phyloP scores from a whole-genome alignment of 352 stramenopile species.

The Phytophthora tubulina region DNA sequence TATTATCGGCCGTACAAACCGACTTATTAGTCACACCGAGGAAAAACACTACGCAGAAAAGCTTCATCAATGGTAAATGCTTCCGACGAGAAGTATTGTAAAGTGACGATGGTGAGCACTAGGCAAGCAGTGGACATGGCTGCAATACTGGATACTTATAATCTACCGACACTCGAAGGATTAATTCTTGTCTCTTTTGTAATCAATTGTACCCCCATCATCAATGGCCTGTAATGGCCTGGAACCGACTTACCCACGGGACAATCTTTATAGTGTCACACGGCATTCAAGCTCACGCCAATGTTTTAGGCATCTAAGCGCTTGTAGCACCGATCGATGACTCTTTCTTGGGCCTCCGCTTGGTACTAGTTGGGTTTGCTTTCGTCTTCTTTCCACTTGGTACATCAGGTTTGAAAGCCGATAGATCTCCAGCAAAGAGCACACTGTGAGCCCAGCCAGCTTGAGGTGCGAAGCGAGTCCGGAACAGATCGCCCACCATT shows the following conservation, averaged over 20 bases:
- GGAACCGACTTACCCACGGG: conserved; percentile 15
- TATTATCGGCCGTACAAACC: not conserved
- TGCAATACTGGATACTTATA: conserved; percentile 38
- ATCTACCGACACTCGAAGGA: conserved; percentile 19
- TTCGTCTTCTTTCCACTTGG: conserved; percentile 31
- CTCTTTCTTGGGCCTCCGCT: conserved; percentile 17
- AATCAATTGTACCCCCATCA: conserved; percentile 25
- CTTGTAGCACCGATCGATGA: not conserved
- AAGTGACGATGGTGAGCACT: conserved; percentile 8
- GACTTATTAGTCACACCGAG: conserved; percentile 2
- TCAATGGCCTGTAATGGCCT: conserved; percentile 17
- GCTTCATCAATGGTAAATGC: conserved; percentile 8
- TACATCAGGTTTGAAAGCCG: conserved; percentile 47
- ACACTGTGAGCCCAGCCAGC: conserved; percentile 94
- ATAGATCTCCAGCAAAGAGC: conserved; percentile 63
- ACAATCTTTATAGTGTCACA: conserved; percentile 3
- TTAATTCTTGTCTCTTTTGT: conserved; percentile 19
- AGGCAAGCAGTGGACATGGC: conserved; percentile 16
- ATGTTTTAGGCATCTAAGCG: not conserved
- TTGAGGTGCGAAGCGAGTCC: conserved; percentile 86
- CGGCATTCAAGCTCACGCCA: not conserved
- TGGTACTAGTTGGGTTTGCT: conserved; percentile 15
- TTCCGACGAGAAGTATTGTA: conserved; percentile 8
- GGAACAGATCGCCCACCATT: conserved; percentile 94
- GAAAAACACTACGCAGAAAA: conserved; percentile 10